A percentile compares a stretch with the other conserved stretches of the same genome.
Evolutionary conservation across 345 rosid genomes (phyloP).

Genomic region (Bruguiera sexangula): DNA sequence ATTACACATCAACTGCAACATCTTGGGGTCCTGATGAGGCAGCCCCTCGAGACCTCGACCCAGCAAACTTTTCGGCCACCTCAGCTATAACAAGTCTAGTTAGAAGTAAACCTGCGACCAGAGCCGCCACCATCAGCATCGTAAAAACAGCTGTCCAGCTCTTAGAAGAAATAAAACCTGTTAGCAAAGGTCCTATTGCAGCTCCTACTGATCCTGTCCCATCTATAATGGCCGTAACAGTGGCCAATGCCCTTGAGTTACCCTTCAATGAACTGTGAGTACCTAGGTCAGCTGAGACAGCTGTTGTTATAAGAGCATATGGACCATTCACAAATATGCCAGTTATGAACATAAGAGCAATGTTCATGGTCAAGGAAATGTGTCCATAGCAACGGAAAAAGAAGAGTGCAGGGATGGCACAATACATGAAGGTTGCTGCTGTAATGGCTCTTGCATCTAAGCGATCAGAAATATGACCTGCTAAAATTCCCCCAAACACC

Average conservation of each 20-base stretch:
- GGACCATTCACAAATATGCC: conserved; percentile 96
- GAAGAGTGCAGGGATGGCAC: conserved; percentile 83
- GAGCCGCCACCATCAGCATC: conserved; percentile 89
- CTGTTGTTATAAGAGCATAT: conserved; percentile 90
- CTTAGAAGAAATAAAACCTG: conserved; percentile 79
- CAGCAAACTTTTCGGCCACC: conserved; percentile 59
- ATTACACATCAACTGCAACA: conserved; percentile 26
- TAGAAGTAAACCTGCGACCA: conserved; percentile 70
- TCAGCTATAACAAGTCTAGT: conserved; percentile 79
- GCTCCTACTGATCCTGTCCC: conserved; percentile 99
- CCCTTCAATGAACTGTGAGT: conserved; percentile 90
- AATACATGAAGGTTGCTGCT: conserved; percentile 88
- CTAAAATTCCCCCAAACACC: conserved; percentile 87
- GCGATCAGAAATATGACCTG: conserved; percentile 84
- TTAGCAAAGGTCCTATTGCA: conserved; percentile 84
- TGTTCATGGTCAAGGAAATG: conserved; percentile 56
- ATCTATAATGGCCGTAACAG: conserved; percentile 93
- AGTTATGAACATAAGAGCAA: conserved; percentile 65
- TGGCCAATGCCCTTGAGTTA: conserved; percentile 86
- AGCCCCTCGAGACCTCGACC: conserved; percentile 37
- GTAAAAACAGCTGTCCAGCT: conserved; percentile 91
- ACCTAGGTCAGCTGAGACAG: conserved; percentile 92
- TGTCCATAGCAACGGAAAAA: conserved; percentile 82
- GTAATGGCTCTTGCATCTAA: conserved; percentile 87
- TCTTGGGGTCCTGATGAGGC: conserved; percentile 20